Evolutionary conservation across 192 early-diverging fungal genomes (phyloP).

Genomic region (Spizellomyces sp.): DNA sequence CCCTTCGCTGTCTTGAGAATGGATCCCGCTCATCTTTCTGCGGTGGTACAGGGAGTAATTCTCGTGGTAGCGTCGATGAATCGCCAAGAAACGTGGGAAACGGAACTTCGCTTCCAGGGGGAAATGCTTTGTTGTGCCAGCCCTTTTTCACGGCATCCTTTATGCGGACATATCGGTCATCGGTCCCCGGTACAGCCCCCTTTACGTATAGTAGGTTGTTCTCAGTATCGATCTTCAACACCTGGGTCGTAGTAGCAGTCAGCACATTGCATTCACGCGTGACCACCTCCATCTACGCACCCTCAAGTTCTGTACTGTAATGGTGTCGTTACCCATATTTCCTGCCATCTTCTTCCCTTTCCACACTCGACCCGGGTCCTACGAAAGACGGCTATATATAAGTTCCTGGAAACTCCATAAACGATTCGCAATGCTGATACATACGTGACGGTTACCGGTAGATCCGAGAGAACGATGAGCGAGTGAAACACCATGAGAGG

Average conservation of each 20-base stretch:
- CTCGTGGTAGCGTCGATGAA: constrained; percentile 27
- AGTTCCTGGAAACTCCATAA: too few relatives aligned
- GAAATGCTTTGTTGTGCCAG: constrained; percentile 44
- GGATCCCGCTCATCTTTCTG: constrained; percentile 24
- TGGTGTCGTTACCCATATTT: constrained; percentile 84
- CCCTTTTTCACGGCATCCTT: constrained; percentile 82
- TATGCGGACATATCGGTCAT: constrained; percentile 83
- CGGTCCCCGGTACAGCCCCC: constrained; percentile 86
- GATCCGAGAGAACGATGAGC: constrained; percentile 87
- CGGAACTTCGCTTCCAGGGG: constrained; percentile 41
- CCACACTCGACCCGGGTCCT: constrained; percentile 86
- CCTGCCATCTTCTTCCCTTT: constrained; percentile 99
- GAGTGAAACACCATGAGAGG: constrained; percentile 93
- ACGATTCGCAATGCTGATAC: not conserved
- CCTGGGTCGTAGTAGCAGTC: constrained; percentile 9
- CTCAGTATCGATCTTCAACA: constrained; percentile 73
- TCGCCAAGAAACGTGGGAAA: constrained; percentile 55
- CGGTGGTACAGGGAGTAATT: constrained; percentile 42
- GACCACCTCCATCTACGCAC: constrained; percentile 39
- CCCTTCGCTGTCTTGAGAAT: constrained; percentile 28
- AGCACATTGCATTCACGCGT: not conserved
- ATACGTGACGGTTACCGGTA: constrained; percentile 58
- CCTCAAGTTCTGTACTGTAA: constrained; percentile 79
- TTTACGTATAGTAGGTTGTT: constrained; percentile 92
- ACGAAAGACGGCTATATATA: not conserved